These are phyloP conservation scores for Aphanomyces euteiches DNA, from an alignment of 352 stramenopile genomes.

Conservation along the genomic window DNA sequence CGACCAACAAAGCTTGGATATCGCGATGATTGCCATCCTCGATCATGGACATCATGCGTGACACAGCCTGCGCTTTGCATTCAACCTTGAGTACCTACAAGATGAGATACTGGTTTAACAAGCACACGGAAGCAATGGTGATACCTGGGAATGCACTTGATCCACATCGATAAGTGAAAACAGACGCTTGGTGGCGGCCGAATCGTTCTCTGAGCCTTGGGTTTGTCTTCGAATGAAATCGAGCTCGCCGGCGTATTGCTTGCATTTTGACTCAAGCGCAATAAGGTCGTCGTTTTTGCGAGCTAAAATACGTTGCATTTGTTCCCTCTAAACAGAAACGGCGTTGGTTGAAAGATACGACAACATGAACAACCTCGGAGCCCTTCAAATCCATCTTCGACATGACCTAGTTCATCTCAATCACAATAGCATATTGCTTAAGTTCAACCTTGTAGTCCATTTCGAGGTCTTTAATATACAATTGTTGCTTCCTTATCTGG, in stretches of 20 bases:
- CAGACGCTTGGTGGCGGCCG: neutral
- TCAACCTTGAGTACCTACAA: constrained; percentile 1
- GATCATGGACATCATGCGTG: neutral
- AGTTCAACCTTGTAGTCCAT: constrained; percentile 20
- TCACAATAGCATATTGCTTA: neutral
- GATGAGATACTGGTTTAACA: neutral
- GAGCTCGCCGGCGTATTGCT: constrained; percentile 6
- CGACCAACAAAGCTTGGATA: neutral
- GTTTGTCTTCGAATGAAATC: neutral
- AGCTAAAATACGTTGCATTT: constrained; percentile 1
- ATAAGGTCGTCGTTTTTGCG: constrained; percentile 16
- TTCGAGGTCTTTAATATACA: constrained; percentile 22
- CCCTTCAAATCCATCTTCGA: neutral
- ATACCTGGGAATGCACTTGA: constrained; percentile 14
- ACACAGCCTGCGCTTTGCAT: constrained; percentile 2
- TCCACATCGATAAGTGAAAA: constrained; percentile 17
- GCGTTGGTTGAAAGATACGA: neutral
- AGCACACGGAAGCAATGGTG: neutral
- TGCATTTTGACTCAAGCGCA: neutral
- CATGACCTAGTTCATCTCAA: constrained; percentile 1
- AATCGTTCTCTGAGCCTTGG: neutral
- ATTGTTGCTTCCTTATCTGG: neutral
- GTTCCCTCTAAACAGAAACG: neutral
- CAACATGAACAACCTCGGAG: neutral
- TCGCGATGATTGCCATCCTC: neutral